phyloP scores from a whole-genome alignment of 2,329 filamentous ascomycete genomes.

The Basipetospora sp. region DNA sequence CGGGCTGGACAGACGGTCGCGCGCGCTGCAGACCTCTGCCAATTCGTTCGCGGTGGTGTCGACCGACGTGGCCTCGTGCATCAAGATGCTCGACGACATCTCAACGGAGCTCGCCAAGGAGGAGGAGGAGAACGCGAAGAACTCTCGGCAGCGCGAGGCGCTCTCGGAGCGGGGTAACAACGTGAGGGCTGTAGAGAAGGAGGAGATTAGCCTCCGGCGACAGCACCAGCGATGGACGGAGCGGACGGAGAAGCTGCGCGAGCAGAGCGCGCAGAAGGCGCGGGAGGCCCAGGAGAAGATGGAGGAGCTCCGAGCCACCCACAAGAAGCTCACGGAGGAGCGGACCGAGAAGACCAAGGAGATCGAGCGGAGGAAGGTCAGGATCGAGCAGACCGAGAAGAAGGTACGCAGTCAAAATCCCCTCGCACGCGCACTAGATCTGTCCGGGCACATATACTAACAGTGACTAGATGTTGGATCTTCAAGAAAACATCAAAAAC shows the following conservation, averaged over 20 bases:
- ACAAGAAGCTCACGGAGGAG: slow-evolving; percentile 71
- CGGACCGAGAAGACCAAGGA: slow-evolving; percentile 74
- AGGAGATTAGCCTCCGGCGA: slow-evolving; percentile 67
- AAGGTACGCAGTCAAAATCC: slow-evolving; percentile 47
- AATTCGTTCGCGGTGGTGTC: slow-evolving; percentile 79
- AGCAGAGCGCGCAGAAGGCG: slow-evolving; percentile 68
- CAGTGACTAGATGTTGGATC: slow-evolving; percentile 66
- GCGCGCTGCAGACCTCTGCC: slow-evolving; percentile 78
- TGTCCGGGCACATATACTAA: no score
- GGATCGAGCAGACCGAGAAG: slow-evolving; percentile 96
- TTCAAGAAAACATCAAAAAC: slow-evolving; percentile 93
- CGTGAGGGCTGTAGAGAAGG: slow-evolving; percentile 79
- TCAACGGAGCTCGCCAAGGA: slow-evolving; percentile 73
- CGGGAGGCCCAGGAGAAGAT: slow-evolving; percentile 71
- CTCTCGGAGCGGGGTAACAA: slow-evolving; percentile 78
- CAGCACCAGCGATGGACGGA: slow-evolving; percentile 78
- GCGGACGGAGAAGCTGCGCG: slow-evolving; percentile 68
- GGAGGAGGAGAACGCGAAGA: slow-evolving; percentile 73
- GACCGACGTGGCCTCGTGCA: slow-evolving; percentile 73
- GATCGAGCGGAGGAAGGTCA: slow-evolving; percentile 79
- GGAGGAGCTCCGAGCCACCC: slow-evolving; percentile 71
- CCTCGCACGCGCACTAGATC: background rate
- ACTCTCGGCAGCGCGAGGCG: slow-evolving; percentile 69
- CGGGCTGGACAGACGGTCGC: slow-evolving; percentile 67
- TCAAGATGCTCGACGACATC: slow-evolving; percentile 80